Base-by-base conservation (phyloP, 1,139 yeast genomes). In the Kodamaea derodonti region DNA sequence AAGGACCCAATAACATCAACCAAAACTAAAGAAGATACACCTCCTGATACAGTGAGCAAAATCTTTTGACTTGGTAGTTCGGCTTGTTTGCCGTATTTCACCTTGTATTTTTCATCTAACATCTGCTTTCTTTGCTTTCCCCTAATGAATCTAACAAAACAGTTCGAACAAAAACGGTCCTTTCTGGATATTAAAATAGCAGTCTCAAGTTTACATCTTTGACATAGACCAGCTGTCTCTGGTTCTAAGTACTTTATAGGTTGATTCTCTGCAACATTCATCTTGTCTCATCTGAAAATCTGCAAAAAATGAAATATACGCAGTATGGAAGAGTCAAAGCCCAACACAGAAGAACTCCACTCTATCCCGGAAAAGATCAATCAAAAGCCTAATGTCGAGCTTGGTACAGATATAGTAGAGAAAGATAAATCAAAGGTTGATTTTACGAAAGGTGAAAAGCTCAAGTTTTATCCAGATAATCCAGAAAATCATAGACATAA, bases 401-500 rank as follows among this genome's bases (percentile, higher is more conserved):
- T 34, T 15, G 47, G 33, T 11, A 24, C 43, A 4, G 69, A 65
- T 38, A 46, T 54, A 35, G 70, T 65, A 3, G 60, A 57, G 26
- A 62, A 64, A 15, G 71, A 72, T 38, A 72, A 68, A 42, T 48
- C 53, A 3, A 65, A 72, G 38, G 77, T 83, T 8, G 74, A 81
- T 49, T 83, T 82, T 56, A 72, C 84, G 3, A 80, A 77, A 11
- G 62, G 67, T 2, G 78, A 76, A 2, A 69, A 78, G 24, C 73
- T 64, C 55, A 80, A 80, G 51, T 86, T 79, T 53, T 88, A 85
- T 49, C 97, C 97, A 1, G 97, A 88, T 47, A 78, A 80, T 35
- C 90, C 90, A 4, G 72, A 79, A 12, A 72, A 72, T 39, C 73
- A 77, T 40, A 61, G 74, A 20, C 86, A 80, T 52, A 76, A 78